Percentiles rank a stretch among this genome's conserved stretches.
phyloP scores from a whole-genome alignment of 2,329 filamentous ascomycete genomes.

The Cladosporium sp. region DNA sequence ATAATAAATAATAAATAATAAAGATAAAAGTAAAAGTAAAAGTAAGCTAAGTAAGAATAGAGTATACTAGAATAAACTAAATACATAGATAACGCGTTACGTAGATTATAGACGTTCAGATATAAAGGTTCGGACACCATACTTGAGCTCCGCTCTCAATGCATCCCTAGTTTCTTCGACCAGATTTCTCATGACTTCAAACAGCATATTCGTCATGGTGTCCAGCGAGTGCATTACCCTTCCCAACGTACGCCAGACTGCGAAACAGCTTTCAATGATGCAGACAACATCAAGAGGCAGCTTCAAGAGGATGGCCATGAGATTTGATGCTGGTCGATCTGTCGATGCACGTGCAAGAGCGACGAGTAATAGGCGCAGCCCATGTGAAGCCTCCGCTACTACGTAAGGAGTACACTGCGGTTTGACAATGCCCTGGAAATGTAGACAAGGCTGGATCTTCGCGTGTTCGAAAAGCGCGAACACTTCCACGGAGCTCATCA shows the following conservation, averaged over 20 bases:
- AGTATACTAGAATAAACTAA: too few relatives aligned
- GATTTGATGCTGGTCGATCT: slow-evolving; percentile 26
- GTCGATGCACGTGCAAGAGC: slow-evolving; percentile 24
- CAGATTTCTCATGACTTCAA: not conserved
- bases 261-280: slow-evolving; percentile 7
- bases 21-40: too few relatives aligned
- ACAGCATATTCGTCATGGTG: not conserved
- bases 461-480: slow-evolving; percentile 23
- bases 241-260: slow-evolving; percentile 8
- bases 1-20: too few relatives aligned
- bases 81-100: too few relatives aligned
- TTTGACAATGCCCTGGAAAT: slow-evolving; percentile 22
- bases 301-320: slow-evolving; percentile 23
- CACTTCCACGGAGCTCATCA: slow-evolving; percentile 5
- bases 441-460: slow-evolving; percentile 14
- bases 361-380: slow-evolving; percentile 22
- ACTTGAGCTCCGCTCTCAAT: too few relatives aligned
- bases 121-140: too few relatives aligned
- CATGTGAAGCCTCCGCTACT: slow-evolving; percentile 18
- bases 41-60: too few relatives aligned
- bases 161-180: not conserved
- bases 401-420: slow-evolving; percentile 14
- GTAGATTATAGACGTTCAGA: too few relatives aligned
- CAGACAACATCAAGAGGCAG: slow-evolving; percentile 23
- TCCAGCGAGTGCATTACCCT: not conserved